Percentiles rank a stretch among this genome's conserved stretches.
phyloP scores from a whole-genome alignment of 306 rosid species.

The Notholithocarpus densiflorus region DNA sequence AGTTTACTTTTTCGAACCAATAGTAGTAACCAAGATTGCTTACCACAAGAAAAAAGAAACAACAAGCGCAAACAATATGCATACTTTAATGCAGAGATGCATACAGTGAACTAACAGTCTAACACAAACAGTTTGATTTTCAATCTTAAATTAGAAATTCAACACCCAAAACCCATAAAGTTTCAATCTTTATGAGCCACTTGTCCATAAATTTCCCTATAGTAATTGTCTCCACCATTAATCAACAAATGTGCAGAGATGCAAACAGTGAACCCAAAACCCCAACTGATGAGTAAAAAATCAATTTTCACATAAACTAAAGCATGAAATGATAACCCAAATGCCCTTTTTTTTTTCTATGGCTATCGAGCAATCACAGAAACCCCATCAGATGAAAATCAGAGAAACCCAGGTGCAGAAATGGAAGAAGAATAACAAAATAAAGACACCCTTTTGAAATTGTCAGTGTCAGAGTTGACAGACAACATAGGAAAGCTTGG shows the following conservation, averaged over 20 bases:
- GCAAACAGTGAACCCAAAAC: not conserved
- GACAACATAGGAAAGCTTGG: not conserved
- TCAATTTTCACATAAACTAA: not conserved
- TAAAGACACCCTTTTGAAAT: not conserved
- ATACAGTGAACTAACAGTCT: too few species aligned
- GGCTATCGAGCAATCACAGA: not conserved
- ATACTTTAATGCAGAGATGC: not conserved
- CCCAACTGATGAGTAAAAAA: not conserved
- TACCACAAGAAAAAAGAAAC: not conserved
- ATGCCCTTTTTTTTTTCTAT: not conserved
- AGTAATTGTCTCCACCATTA: not conserved
- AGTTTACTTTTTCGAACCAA: not conserved
- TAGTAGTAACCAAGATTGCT: not conserved
- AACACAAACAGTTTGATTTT: not conserved
- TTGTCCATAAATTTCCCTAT: not conserved
- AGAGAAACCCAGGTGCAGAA: not conserved
- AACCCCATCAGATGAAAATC: not conserved
- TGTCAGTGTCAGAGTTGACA: not conserved
- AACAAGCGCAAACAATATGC: not conserved
- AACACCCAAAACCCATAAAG: not conserved
- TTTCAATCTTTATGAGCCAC: not conserved
- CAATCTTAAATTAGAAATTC: not conserved
- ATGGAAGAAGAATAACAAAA: not conserved
- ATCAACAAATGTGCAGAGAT: not conserved
- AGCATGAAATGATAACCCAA: not conserved